phyloP scores from a whole-genome alignment of 352 stramenopile species.

The Saprolegnia parasitica region DNA sequence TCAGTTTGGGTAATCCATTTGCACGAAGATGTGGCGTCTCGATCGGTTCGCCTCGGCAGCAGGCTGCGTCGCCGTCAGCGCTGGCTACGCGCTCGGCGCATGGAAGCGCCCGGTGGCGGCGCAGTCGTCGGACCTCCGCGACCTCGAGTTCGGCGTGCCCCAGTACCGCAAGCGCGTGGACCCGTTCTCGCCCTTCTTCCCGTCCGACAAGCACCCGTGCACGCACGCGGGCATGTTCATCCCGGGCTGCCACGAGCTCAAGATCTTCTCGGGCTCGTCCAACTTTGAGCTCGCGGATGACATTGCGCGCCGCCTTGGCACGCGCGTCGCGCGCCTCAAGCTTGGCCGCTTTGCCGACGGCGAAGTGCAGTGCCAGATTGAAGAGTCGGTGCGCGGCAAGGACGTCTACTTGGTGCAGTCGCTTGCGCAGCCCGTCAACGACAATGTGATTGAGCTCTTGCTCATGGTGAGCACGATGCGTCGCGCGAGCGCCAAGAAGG shows the following conservation, averaged over 20 bases:
- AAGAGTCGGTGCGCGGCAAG: slow-evolving; percentile 89
- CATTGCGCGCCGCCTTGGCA: slow-evolving; percentile 83
- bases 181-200: slow-evolving; percentile 85
- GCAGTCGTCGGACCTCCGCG: slow-evolving; percentile 48
- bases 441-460: slow-evolving; percentile 93
- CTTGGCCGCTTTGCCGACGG: slow-evolving; percentile 89
- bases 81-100: slow-evolving; percentile 22
- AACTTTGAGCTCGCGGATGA: slow-evolving; percentile 88
- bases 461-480: slow-evolving; percentile 93
- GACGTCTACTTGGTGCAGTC: slow-evolving; percentile 94
- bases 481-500: slow-evolving; percentile 89
- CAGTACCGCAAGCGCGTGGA: slow-evolving; percentile 85
- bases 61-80: not conserved
- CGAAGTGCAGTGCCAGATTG: slow-evolving; percentile 90
- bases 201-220: slow-evolving; percentile 87
- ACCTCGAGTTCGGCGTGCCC: slow-evolving; percentile 81
- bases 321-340: slow-evolving; percentile 82
- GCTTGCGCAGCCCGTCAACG: slow-evolving; percentile 88
- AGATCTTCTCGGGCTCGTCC: slow-evolving; percentile 90
- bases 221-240: slow-evolving; percentile 90
- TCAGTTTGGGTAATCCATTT: slow-evolving; percentile 7
- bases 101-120: slow-evolving; percentile 13
- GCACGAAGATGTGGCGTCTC: slow-evolving; percentile 23
- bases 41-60: slow-evolving; percentile 16
- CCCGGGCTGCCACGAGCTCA: slow-evolving; percentile 88